Evolutionary conservation across 139 green algal species (phyloP).

Genomic region (Chlorella sp.): DNA sequence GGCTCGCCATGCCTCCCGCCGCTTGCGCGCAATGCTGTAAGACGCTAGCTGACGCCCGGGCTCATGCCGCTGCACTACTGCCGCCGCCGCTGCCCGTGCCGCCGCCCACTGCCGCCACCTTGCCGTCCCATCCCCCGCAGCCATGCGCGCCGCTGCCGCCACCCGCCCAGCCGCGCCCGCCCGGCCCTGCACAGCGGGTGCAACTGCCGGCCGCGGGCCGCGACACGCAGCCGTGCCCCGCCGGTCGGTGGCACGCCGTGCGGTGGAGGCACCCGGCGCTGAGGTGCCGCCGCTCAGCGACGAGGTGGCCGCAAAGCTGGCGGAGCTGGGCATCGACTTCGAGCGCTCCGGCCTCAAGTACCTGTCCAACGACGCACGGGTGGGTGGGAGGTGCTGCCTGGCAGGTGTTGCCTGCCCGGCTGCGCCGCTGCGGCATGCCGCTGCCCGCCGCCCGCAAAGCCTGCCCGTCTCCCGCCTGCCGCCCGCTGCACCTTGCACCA

Average conservation of each 20-base stretch:
- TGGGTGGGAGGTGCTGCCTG: slow-evolving; percentile 14
- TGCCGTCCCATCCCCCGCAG: neutral
- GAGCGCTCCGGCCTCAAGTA: slow-evolving; percentile 67
- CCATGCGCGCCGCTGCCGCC: slow-evolving; percentile 1
- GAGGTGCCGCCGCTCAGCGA: slow-evolving; percentile 24
- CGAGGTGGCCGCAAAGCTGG: slow-evolving; percentile 43
- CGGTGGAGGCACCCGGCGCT: neutral
- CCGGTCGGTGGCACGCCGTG: neutral
- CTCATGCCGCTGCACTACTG: neutral
- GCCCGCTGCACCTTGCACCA: neutral
- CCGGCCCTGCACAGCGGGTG: neutral
- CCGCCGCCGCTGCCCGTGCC: neutral
- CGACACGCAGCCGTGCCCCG: neutral
- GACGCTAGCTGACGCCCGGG: too few species aligned
- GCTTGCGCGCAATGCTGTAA: too few species aligned
- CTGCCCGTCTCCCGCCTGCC: neutral
- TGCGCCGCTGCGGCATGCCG: neutral
- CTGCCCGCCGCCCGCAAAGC: neutral
- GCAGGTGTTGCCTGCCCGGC: neutral
- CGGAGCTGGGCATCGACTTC: slow-evolving; percentile 47
- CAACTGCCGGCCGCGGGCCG: too few species aligned
- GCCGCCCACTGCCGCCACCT: neutral
- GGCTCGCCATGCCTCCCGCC: too few species aligned
- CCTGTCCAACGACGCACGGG: slow-evolving; percentile 67
- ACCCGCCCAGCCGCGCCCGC: neutral